A percentile compares a stretch with the other conserved stretches of the same genome.
Evolutionary conservation across 2,329 filamentous ascomycete species (phyloP).

Genomic region (Cercospora citrullina): DNA sequence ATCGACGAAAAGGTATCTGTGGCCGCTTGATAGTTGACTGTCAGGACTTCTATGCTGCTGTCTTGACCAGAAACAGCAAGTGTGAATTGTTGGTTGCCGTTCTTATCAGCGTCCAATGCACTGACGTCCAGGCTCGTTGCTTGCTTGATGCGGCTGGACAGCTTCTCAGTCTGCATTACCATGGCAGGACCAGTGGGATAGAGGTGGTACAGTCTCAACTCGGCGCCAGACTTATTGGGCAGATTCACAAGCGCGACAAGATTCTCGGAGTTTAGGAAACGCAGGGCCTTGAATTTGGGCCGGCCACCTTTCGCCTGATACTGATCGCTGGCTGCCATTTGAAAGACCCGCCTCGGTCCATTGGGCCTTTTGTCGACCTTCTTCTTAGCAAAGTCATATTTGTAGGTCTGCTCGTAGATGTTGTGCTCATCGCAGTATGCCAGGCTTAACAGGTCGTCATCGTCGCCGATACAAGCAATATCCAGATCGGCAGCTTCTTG

Average conservation of each 20-base stretch:
- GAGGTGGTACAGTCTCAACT: slow-evolving; percentile 60
- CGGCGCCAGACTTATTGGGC: slow-evolving; percentile 55
- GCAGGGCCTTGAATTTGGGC: slow-evolving; percentile 57
- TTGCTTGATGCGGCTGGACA: slow-evolving; percentile 69
- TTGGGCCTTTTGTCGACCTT: slow-evolving; percentile 42
- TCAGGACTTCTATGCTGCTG: slow-evolving; percentile 74
- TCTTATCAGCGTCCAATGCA: slow-evolving; percentile 60
- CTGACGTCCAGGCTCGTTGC: slow-evolving; percentile 77
- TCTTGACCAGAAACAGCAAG: slow-evolving; percentile 80
- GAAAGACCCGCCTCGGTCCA: slow-evolving; percentile 47
- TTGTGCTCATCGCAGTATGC: slow-evolving; percentile 77
- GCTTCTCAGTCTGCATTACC: slow-evolving; percentile 54
- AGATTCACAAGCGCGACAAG: slow-evolving; percentile 59
- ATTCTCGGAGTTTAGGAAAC: slow-evolving; percentile 55
- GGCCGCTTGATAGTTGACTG: slow-evolving; percentile 66
- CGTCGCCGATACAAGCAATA: slow-evolving; percentile 61
- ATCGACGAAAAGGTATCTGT: slow-evolving; percentile 51
- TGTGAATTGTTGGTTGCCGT: slow-evolving; percentile 71
- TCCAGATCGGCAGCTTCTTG: slow-evolving; percentile 70
- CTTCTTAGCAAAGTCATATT: slow-evolving; percentile 49
- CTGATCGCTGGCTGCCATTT: slow-evolving; percentile 41
- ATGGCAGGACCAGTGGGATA: slow-evolving; percentile 57
- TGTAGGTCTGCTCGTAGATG: slow-evolving; percentile 66
- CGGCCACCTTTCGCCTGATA: slow-evolving; percentile 36
- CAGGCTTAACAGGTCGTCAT: slow-evolving; percentile 66